phyloP scores from a whole-genome alignment of 1,139 yeast genomes.

The Chernovozyma sophiae-reginae region DNA sequence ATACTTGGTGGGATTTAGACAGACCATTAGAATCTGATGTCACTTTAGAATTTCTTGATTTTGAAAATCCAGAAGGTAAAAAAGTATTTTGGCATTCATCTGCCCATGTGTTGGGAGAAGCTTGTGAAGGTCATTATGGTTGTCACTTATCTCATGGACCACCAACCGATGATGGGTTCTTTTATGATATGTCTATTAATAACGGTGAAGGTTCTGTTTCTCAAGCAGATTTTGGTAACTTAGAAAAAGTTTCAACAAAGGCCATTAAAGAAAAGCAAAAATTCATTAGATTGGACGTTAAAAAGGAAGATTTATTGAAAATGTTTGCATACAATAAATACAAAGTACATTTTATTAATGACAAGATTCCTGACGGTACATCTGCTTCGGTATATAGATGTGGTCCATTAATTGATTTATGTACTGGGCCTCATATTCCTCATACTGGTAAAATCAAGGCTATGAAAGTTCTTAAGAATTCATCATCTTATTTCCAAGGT shows the following conservation, averaged over 20 bases:
- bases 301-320: slow-evolving; percentile 84
- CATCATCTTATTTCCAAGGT: slow-evolving; percentile 95
- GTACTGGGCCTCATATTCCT: slow-evolving; percentile 98
- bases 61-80: slow-evolving; percentile 80
- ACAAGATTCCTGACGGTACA: slow-evolving; percentile 94
- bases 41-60: slow-evolving; percentile 64
- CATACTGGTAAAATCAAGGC: slow-evolving; percentile 97
- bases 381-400: slow-evolving; percentile 96
- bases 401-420: slow-evolving; percentile 95
- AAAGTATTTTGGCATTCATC: slow-evolving; percentile 98
- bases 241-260: slow-evolving; percentile 85
- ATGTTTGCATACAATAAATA: slow-evolving; percentile 97
- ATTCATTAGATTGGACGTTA: slow-evolving; percentile 88
- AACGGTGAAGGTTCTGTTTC: slow-evolving; percentile 71
- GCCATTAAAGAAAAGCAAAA: slow-evolving; percentile 96
- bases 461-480: slow-evolving; percentile 89
- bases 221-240: slow-evolving; percentile 75
- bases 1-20: slow-evolving; percentile 84
- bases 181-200: slow-evolving; percentile 92
- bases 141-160: slow-evolving; percentile 90
- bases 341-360: slow-evolving; percentile 81
- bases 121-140: slow-evolving; percentile 94
- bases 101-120: slow-evolving; percentile 98
- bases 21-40: slow-evolving; percentile 84
- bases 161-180: slow-evolving; percentile 97